Conservation (phyloP, 192 early-diverging fungal species). For the Entomortierella chlamydospora region DNA sequence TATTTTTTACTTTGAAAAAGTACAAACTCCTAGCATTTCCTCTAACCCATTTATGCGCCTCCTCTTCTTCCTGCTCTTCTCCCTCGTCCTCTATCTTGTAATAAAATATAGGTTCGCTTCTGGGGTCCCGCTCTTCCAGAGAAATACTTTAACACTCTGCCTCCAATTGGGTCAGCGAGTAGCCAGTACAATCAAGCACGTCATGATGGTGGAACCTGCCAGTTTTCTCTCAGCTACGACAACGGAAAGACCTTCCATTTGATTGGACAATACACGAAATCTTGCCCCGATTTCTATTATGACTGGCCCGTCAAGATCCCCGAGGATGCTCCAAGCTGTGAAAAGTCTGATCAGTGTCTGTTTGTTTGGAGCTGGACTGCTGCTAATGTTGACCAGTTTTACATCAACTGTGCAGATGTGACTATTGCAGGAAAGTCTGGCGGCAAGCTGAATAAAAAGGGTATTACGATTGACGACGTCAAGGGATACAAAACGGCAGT, state of each 20-base stretch:
- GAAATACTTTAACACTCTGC: not conserved
- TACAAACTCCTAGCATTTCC: no score
- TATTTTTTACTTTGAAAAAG: no score
- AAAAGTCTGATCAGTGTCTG: constrained; percentile 33
- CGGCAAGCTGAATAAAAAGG: constrained; percentile 20
- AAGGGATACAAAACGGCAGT: constrained; percentile 2
- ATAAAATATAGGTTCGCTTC: constrained; percentile 31
- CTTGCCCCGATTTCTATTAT: constrained; percentile 56
- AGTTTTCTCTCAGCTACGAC: constrained; percentile 73
- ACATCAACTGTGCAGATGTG: constrained; percentile 81
- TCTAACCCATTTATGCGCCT: no score
- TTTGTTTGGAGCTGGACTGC: constrained; percentile 71
- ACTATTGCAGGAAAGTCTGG: constrained; percentile 56
- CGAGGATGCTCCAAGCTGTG: constrained; percentile 39
- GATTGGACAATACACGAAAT: constrained; percentile 46
- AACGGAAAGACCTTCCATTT: constrained; percentile 65
- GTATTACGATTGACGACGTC: constrained; percentile 30
- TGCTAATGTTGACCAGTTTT: constrained; percentile 76
- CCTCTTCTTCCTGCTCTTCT: no score
- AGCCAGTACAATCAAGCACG: constrained; percentile 57
- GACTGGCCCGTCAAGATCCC: constrained; percentile 57
- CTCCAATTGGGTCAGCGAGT: not conserved
- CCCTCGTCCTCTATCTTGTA: no score
- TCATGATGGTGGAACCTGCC: constrained; percentile 75
- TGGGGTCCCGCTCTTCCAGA: constrained; percentile 31